A percentile compares a stretch with the other conserved stretches of the same genome.
Evolutionary conservation across 1,284 basidiomycete species (phyloP).

Genomic region (Phaffia rhodozyma): DNA sequence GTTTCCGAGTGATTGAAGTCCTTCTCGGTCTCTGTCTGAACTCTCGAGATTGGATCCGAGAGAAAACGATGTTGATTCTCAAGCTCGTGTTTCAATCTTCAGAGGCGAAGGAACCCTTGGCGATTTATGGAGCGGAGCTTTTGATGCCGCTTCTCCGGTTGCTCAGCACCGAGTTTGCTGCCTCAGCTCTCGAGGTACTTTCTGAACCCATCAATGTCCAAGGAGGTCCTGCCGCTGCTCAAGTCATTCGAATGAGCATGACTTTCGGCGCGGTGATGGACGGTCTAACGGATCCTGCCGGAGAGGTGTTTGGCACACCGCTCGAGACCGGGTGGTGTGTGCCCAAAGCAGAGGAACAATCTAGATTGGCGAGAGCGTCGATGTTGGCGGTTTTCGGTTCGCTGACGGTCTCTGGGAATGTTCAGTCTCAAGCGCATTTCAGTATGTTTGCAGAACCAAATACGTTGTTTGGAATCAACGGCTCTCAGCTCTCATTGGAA

Average conservation of each 20-base stretch:
- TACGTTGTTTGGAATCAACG: conserved; percentile 3
- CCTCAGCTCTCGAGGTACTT: conserved; percentile 77
- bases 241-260: conserved; percentile 79
- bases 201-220: conserved; percentile 69
- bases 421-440: conserved; percentile 32
- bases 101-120: conserved; percentile 61
- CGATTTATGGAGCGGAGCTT: conserved; percentile 66
- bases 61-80: conserved; percentile 73
- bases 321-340: conserved; percentile 76
- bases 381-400: conserved; percentile 74
- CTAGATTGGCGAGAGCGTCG: conserved; percentile 57
- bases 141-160: conserved; percentile 81
- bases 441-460: conserved; percentile 21
- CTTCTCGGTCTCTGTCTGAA: conserved; percentile 81
- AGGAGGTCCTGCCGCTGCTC: conserved; percentile 63
- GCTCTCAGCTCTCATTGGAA: conserved; percentile 31
- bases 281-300: conserved; percentile 43
- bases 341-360: conserved; percentile 50
- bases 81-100: conserved; percentile 78
- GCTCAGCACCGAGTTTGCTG: conserved; percentile 69
- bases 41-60: conserved; percentile 64
- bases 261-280: conserved; percentile 41
- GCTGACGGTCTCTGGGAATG: conserved; percentile 51
- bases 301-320: conserved; percentile 67
- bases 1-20: conserved; percentile 65